These are phyloP conservation scores for Rosa lucieae DNA, from an alignment of 306 rosid species.

Conservation along the genomic window DNA sequence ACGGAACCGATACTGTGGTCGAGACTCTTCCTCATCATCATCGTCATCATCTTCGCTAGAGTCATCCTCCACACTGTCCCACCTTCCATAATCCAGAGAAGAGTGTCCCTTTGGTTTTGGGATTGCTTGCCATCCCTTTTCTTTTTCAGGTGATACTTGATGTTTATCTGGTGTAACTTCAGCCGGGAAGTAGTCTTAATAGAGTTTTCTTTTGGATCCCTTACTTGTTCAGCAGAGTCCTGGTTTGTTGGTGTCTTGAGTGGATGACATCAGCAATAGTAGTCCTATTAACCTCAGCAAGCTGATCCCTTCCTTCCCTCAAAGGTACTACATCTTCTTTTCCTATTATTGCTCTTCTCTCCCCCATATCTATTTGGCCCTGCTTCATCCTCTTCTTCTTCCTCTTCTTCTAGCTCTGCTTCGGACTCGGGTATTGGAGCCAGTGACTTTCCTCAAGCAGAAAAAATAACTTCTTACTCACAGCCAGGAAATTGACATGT, in stretches of 20 bases:
- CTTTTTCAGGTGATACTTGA: constrained; percentile 39
- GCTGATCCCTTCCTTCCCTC: constrained; percentile 31
- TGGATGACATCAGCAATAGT: constrained; percentile 22
- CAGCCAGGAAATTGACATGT: constrained; percentile 29
- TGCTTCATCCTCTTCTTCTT: constrained; percentile 38
- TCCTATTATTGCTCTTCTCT: constrained; percentile 37
- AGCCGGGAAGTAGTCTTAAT: constrained; percentile 25
- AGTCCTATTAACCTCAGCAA: constrained; percentile 35
- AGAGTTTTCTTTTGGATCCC: constrained; percentile 37
- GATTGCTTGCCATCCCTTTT: constrained; percentile 82
- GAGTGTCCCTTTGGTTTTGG: constrained; percentile 98
- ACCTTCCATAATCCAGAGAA: constrained; percentile 77
- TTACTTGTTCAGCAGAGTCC: constrained; percentile 39
- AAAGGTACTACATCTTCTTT: constrained; percentile 25
- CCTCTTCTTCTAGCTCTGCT: constrained; percentile 81
- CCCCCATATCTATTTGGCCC: constrained; percentile 27
- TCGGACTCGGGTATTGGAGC: constrained; percentile 96
- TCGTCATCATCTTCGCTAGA: constrained; percentile 74
- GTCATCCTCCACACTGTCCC: constrained; percentile 92
- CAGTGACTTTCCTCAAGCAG: constrained; percentile 95
- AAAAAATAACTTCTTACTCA: constrained; percentile 41
- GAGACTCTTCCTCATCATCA: constrained; percentile 58
- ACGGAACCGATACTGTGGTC: constrained; percentile 77
- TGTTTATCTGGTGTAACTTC: constrained; percentile 35
- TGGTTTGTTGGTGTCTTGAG: constrained; percentile 30